Percentiles rank a stretch among this genome's conserved stretches.
Evolutionary conservation across 2,329 filamentous ascomycete genomes (phyloP).

Genomic region (Plectosphaerella sp.): DNA sequence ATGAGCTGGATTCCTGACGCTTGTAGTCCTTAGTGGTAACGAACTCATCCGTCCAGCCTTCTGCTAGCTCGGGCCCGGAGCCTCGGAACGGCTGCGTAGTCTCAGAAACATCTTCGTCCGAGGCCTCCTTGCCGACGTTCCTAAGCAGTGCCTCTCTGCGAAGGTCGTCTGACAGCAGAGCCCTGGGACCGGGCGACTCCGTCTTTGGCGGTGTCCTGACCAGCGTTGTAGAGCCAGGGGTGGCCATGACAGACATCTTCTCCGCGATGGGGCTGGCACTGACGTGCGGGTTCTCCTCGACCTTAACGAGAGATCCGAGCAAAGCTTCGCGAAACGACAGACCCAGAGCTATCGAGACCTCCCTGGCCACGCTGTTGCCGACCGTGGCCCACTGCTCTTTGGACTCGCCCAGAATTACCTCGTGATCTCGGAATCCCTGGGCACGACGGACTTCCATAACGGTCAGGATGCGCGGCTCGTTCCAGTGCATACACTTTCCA

Average conservation of each 20-base stretch:
- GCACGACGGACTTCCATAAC: constrained; percentile 64
- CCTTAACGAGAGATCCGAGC: constrained; percentile 25
- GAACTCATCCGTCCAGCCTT: no score
- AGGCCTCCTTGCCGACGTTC: no score
- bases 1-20: no score
- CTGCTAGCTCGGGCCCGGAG: no score
- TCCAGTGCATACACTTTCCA: constrained; percentile 60
- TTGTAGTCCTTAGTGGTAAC: no score
- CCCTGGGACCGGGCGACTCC: neutral
- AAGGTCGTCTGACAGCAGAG: no score
- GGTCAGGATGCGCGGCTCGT: constrained; percentile 54
- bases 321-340: constrained; percentile 58
- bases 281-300: constrained; percentile 4
- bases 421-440: constrained; percentile 66
- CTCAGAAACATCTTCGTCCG: no score
- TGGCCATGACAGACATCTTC: neutral
- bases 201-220: neutral
- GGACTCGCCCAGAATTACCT: constrained; percentile 60
- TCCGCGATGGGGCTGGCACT: neutral
- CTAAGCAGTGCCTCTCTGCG: no score
- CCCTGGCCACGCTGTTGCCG: constrained; percentile 72
- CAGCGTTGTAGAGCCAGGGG: neutral
- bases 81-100: no score
- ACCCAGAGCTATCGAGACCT: constrained; percentile 63
- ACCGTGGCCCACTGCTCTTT: constrained; percentile 59